phyloP scores from a whole-genome alignment of 2,329 filamentous ascomycete genomes.

The Incumbomyces lentus region DNA sequence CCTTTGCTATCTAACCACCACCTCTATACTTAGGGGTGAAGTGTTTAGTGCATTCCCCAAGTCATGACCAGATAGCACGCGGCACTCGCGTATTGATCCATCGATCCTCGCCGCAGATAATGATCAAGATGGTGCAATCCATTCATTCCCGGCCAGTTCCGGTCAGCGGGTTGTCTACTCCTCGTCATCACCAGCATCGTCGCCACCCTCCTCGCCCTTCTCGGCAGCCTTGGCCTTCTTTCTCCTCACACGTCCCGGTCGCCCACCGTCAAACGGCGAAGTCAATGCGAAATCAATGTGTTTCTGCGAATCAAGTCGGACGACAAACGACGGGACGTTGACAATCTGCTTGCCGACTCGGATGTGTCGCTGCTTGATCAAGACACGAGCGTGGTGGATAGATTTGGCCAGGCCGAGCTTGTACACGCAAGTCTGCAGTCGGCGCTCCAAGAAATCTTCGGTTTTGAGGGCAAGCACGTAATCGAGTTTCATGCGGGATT shows the following conservation, averaged over 20 bases:
- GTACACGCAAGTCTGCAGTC: slow-evolving; percentile 99
- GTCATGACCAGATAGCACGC: no score
- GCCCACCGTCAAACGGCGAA: slow-evolving; percentile 95
- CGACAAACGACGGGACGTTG: slow-evolving; percentile 98
- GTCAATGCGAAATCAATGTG: slow-evolving; percentile 98
- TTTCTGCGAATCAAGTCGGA: slow-evolving; percentile 99
- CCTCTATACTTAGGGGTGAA: no score
- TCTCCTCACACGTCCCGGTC: slow-evolving; percentile 93
- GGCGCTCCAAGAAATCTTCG: slow-evolving; percentile 99
- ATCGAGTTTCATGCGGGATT: slow-evolving; percentile 99
- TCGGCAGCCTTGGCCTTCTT: slow-evolving; percentile 99
- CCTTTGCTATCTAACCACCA: no score
- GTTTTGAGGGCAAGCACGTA: slow-evolving; percentile 99
- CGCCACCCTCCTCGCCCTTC: slow-evolving; percentile 47
- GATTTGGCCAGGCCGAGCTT: slow-evolving; percentile 99
- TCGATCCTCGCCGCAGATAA: no score
- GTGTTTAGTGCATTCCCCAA: no score
- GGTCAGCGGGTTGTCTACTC: slow-evolving; percentile 42
- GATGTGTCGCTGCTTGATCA: slow-evolving; percentile 99
- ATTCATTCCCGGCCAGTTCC: not conserved
- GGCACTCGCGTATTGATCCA: no score
- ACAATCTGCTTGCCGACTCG: slow-evolving; percentile 99
- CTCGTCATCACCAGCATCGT: slow-evolving; percentile 57
- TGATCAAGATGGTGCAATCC: not conserved
- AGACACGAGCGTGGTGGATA: slow-evolving; percentile 99